Conservation (phyloP, 495 filamentous ascomycete species). For the Geoglossum glabrum region DNA sequence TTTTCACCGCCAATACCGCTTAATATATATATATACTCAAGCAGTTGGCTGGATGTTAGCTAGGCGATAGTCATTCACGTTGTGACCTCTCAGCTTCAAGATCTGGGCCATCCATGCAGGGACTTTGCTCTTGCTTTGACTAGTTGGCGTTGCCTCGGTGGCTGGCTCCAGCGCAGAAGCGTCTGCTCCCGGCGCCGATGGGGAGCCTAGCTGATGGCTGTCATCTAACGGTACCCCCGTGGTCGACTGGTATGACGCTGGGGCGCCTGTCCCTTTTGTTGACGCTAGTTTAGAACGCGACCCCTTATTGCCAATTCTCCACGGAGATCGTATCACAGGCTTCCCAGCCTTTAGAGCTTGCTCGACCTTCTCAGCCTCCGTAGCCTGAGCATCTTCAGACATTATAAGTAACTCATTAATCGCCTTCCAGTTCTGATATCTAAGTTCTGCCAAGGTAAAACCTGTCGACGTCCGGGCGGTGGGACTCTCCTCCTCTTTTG, state of each 20-base stretch:
- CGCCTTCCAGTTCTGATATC: slow-evolving; percentile 1
- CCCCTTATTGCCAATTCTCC: not conserved
- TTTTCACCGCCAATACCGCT: not conserved
- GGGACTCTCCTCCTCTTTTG: not conserved
- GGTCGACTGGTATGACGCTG: too few species aligned
- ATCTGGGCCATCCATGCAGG: not conserved
- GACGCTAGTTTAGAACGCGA: not conserved
- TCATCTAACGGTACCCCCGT: too few species aligned
- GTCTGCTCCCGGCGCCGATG: too few species aligned
- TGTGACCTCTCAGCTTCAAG: not conserved
- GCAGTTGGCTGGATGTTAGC: too few species aligned
- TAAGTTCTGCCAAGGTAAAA: not conserved
- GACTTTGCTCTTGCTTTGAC: not conserved
- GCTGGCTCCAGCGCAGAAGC: too few species aligned
- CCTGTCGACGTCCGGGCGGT: not conserved
- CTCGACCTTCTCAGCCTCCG: not conserved
- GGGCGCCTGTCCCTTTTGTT: too few species aligned
- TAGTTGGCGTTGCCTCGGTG: not conserved
- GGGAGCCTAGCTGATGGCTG: too few species aligned
- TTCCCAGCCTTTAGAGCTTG: not conserved
- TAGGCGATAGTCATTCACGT: not conserved
- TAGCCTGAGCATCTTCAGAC: not conserved
- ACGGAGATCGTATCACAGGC: not conserved
- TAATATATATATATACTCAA: not conserved
- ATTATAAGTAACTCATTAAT: not conserved